phyloP scores from a whole-genome alignment of 2,329 filamentous ascomycete genomes.

The Pseudogymnoascus sp. region DNA sequence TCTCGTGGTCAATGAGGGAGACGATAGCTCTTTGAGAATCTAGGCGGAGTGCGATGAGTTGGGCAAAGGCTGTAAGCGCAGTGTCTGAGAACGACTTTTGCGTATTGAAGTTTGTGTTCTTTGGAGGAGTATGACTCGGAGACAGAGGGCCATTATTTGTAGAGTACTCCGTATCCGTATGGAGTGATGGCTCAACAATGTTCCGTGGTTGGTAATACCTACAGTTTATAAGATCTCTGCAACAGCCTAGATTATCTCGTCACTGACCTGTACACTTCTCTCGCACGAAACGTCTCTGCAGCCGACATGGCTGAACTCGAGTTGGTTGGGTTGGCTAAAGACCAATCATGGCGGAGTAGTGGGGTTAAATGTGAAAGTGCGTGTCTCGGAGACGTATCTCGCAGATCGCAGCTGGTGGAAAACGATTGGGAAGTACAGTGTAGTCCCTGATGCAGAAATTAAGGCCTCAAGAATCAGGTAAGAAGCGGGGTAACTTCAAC shows the following conservation, averaged over 20 bases:
- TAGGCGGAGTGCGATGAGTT: conserved; percentile 38
- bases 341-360: not conserved
- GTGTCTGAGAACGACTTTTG: conserved; percentile 27
- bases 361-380: not conserved
- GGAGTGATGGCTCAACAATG: not conserved
- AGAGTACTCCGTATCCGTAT: not conserved
- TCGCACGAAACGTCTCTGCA: not conserved
- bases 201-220: conserved; percentile 19
- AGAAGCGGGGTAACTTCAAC: not conserved
- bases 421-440: not conserved
- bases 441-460: not conserved
- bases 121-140: not conserved
- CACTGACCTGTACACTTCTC: not conserved
- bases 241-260: not conserved
- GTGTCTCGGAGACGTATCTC: not conserved
- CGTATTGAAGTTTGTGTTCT: not conserved
- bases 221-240: not conserved
- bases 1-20: conserved; percentile 33
- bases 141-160: not conserved
- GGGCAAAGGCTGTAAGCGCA: conserved; percentile 33
- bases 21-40: conserved; percentile 36
- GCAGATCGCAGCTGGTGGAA: not conserved
- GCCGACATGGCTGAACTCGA: not conserved
- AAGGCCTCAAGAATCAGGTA: not conserved
- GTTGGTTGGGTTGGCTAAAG: not conserved